These are phyloP conservation scores for Sporobolomyces phaffii DNA, from an alignment of 768 basidiomycete genomes.

Conservation along the genomic window DNA sequence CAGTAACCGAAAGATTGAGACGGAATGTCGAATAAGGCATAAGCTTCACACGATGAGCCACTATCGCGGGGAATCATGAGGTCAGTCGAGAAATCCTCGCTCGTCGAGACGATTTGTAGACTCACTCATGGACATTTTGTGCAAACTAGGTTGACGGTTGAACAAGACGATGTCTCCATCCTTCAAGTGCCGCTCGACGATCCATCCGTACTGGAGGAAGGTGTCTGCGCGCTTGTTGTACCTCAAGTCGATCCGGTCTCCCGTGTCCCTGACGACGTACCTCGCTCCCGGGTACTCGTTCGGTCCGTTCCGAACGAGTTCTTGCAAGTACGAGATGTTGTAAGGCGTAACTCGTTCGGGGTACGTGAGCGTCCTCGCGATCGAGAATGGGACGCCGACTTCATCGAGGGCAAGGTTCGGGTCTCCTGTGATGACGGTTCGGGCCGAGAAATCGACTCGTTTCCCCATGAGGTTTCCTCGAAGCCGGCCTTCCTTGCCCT, in stretches of 20 bases:
- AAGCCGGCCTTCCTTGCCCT: constrained; percentile 96
- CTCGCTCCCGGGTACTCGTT: constrained; percentile 90
- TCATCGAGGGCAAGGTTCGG: constrained; percentile 94
- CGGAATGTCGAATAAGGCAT: constrained; percentile 99
- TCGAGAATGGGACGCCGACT: constrained; percentile 89
- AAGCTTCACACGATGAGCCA: constrained; percentile 93
- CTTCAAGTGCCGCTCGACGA: constrained; percentile 93
- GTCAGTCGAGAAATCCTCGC: neutral
- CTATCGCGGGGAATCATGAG: constrained; percentile 13
- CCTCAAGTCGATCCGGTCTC: constrained; percentile 90
- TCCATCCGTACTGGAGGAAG: constrained; percentile 95
- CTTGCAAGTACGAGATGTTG: constrained; percentile 88
- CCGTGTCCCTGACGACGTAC: constrained; percentile 94
- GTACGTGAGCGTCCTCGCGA: constrained; percentile 96
- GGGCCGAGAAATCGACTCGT: constrained; percentile 97
- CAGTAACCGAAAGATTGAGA: constrained; percentile 83
- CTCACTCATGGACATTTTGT: constrained; percentile 97
- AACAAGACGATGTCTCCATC: constrained; percentile 98
- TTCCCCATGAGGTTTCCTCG: constrained; percentile 99
- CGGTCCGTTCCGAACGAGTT: constrained; percentile 89
- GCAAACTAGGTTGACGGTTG: constrained; percentile 95
- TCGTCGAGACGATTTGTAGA: neutral
- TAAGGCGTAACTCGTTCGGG: constrained; percentile 98
- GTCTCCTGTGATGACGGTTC: constrained; percentile 98
- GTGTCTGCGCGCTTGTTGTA: constrained; percentile 95